phyloP scores from a whole-genome alignment of 495 filamentous ascomycete species.

The Amphirosellinia nigrospora region DNA sequence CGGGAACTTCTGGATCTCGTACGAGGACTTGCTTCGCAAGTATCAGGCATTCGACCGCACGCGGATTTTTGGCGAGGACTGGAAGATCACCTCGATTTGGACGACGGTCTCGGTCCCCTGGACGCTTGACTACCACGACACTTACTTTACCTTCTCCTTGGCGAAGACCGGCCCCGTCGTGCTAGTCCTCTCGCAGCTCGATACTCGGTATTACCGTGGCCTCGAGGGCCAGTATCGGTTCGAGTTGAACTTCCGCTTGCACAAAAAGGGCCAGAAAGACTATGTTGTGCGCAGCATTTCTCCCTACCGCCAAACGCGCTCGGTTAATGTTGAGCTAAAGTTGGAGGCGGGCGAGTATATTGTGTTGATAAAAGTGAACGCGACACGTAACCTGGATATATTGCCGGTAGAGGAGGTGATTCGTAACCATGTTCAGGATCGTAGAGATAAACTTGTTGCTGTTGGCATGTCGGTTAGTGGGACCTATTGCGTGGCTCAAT shows the following conservation, averaged over 20 bases:
- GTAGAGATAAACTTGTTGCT: slow-evolving; percentile 57
- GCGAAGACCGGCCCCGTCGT: slow-evolving; percentile 72
- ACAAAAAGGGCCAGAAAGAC: slow-evolving; percentile 79
- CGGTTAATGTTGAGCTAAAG: slow-evolving; percentile 80
- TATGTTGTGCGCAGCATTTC: slow-evolving; percentile 83
- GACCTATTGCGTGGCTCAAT: not conserved
- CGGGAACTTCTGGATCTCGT: slow-evolving; percentile 73
- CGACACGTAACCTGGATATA: slow-evolving; percentile 57
- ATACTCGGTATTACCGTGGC: slow-evolving; percentile 83
- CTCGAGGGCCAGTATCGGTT: slow-evolving; percentile 84
- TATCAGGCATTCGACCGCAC: slow-evolving; percentile 86
- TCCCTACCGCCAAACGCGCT: slow-evolving; percentile 73
- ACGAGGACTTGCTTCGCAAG: slow-evolving; percentile 81
- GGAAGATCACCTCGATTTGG: slow-evolving; percentile 86
- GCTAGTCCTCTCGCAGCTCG: slow-evolving; percentile 82
- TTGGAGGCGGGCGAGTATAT: slow-evolving; percentile 83
- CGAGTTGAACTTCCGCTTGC: slow-evolving; percentile 77
- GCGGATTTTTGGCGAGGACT: slow-evolving; percentile 82
- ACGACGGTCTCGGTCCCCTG: slow-evolving; percentile 84
- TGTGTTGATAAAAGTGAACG: slow-evolving; percentile 80
- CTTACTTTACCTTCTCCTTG: slow-evolving; percentile 77
- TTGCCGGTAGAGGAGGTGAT: slow-evolving; percentile 73
- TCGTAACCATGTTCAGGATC: slow-evolving; percentile 61
- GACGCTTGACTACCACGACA: slow-evolving; percentile 83
- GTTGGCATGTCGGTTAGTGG: slow-evolving; percentile 23